phyloP scores from a whole-genome alignment of 768 basidiomycete species.

The Agrocybe pediades region DNA sequence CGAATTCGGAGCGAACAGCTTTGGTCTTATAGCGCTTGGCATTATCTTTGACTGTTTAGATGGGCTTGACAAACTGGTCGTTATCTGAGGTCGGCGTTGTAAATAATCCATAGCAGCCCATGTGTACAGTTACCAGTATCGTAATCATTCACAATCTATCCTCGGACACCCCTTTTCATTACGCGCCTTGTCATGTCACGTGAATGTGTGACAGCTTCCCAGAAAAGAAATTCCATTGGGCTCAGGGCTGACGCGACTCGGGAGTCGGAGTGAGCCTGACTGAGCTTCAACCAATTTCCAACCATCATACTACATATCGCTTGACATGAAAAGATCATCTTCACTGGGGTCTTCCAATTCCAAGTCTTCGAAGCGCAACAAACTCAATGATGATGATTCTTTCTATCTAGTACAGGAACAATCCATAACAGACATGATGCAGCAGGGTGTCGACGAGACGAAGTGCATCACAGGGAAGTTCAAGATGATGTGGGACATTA shows the following conservation, averaged over 20 bases:
- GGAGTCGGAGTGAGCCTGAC: too few relatives aligned
- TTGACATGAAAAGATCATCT: slow-evolving; percentile 8
- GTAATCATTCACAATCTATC: too few relatives aligned
- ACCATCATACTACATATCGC: too few relatives aligned
- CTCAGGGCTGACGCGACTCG: too few relatives aligned
- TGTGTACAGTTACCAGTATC: too few relatives aligned
- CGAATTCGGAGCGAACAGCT: slow-evolving; percentile 60
- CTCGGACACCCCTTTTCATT: too few relatives aligned
- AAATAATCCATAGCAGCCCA: too few relatives aligned
- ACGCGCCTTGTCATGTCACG: too few relatives aligned
- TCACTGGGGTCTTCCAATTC: background rate
- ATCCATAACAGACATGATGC: slow-evolving; percentile 13
- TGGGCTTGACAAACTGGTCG: slow-evolving; percentile 17
- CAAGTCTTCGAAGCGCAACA: background rate
- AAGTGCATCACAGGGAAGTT: slow-evolving; percentile 20
- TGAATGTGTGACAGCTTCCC: too few relatives aligned
- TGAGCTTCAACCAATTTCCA: too few relatives aligned
- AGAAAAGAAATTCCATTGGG: too few relatives aligned
- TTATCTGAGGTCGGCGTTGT: too few relatives aligned
- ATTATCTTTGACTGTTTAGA: slow-evolving; percentile 62
- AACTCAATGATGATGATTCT: background rate
- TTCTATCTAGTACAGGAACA: slow-evolving; percentile 12
- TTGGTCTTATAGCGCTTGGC: slow-evolving; percentile 65
- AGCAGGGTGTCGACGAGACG: slow-evolving; percentile 17
- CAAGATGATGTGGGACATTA: slow-evolving; percentile 14